Evolutionary conservation across 2,329 filamentous ascomycete species (phyloP).

Genomic region (Septoria petroselini): DNA sequence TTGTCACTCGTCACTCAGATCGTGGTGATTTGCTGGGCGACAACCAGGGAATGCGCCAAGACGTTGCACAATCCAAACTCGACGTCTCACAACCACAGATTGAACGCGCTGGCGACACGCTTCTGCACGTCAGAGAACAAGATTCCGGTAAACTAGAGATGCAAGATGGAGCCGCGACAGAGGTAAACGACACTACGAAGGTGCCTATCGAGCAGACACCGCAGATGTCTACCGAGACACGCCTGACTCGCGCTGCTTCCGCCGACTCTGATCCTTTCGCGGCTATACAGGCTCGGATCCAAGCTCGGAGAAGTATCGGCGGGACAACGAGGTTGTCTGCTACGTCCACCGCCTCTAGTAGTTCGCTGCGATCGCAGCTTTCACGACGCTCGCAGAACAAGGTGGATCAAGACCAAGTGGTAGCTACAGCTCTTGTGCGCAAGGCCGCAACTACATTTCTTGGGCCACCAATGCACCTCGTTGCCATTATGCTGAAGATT

Average conservation of each 20-base stretch:
- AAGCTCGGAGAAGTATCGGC: slow-evolving; percentile 36
- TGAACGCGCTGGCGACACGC: background rate
- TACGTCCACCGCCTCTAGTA: slow-evolving; percentile 28
- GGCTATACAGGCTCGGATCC: slow-evolving; percentile 37
- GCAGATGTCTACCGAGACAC: background rate
- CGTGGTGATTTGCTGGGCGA: slow-evolving; percentile 1
- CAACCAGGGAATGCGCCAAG: background rate
- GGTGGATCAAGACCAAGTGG: slow-evolving; percentile 17
- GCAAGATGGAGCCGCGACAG: background rate
- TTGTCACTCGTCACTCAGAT: slow-evolving; percentile 3
- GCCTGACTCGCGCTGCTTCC: slow-evolving; percentile 4
- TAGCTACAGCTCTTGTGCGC: slow-evolving; percentile 56
- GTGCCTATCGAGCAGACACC: slow-evolving; percentile 14
- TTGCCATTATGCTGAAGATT: slow-evolving; percentile 76
- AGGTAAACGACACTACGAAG: slow-evolving; percentile 1
- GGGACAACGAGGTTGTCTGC: slow-evolving; percentile 42
- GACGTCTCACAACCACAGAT: slow-evolving; percentile 5
- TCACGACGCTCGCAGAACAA: slow-evolving; percentile 11
- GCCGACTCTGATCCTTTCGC: slow-evolving; percentile 32
- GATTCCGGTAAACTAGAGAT: background rate
- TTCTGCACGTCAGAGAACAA: slow-evolving; percentile 2
- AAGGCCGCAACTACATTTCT: slow-evolving; percentile 76
- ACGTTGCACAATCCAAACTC: background rate
- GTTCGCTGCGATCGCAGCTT: slow-evolving; percentile 20
- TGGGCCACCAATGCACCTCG: slow-evolving; percentile 74